These are phyloP conservation scores for Erythrobasidium hasegawianum DNA, from an alignment of 1,284 basidiomycete genomes.

Conservation along the genomic window DNA sequence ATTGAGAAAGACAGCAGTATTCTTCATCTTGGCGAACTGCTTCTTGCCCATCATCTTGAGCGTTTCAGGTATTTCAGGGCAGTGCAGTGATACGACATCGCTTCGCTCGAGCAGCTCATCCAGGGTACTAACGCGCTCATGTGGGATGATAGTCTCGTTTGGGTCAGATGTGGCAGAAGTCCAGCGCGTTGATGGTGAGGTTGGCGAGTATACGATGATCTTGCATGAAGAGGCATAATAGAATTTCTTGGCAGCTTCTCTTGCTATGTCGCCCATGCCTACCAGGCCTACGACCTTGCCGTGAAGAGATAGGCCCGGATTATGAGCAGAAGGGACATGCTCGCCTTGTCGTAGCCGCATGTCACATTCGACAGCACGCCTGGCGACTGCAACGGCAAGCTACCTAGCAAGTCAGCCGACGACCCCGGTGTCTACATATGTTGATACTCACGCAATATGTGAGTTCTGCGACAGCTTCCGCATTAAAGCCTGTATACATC, in stretches of 20 bases:
- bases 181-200: conserved; percentile 48
- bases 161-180: conserved; percentile 35
- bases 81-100: conserved; percentile 93
- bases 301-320: conserved; percentile 44
- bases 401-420: background rate
- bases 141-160: conserved; percentile 38
- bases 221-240: conserved; percentile 46
- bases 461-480: conserved; percentile 45
- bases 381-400: conserved; percentile 31
- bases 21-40: conserved; percentile 82
- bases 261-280: conserved; percentile 52
- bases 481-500: conserved; percentile 36
- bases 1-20: conserved; percentile 52
- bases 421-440: background rate
- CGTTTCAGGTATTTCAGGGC: conserved; percentile 93
- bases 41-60: conserved; percentile 81
- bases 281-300: conserved; percentile 50
- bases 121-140: conserved; percentile 43
- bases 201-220: conserved; percentile 51
- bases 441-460: conserved; percentile 19
- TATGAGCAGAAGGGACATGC: conserved; percentile 33
- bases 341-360: conserved; percentile 35
- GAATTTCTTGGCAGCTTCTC: conserved; percentile 48
- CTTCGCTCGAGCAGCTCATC: conserved; percentile 61
- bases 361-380: conserved; percentile 36